Evolutionary conservation across 306 rosid genomes (phyloP).

Genomic region (Cicer arietinum): DNA sequence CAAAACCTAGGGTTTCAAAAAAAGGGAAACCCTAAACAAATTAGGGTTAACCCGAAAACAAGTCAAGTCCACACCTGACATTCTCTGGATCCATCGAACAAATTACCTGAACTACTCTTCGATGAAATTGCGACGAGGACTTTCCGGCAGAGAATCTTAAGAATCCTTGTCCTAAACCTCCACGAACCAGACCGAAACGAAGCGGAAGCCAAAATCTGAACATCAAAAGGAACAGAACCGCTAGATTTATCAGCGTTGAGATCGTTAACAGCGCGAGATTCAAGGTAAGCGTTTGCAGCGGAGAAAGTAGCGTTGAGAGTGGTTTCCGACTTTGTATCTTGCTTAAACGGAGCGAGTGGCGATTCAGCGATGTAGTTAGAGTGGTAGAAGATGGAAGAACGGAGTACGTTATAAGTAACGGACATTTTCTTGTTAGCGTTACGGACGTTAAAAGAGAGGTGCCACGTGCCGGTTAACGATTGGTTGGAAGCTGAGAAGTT

Average conservation of each 20-base stretch:
- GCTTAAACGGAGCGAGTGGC: slow-evolving; percentile 59
- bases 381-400: slow-evolving; percentile 47
- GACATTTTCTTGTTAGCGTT: slow-evolving; percentile 79
- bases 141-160: slow-evolving; percentile 64
- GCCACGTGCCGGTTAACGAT: slow-evolving; percentile 68
- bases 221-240: slow-evolving; percentile 58
- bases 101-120: slow-evolving; percentile 53
- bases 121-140: slow-evolving; percentile 51
- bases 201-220: slow-evolving; percentile 56
- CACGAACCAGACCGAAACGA: slow-evolving; percentile 74
- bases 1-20: slow-evolving; percentile 42
- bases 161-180: slow-evolving; percentile 63
- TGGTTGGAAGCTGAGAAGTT: slow-evolving; percentile 55
- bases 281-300: slow-evolving; percentile 48
- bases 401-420: slow-evolving; percentile 56
- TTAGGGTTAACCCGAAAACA: neutral
- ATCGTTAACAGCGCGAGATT: neutral
- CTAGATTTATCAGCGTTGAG: slow-evolving; percentile 48
- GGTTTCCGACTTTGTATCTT: slow-evolving; percentile 51
- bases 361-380: slow-evolving; percentile 43
- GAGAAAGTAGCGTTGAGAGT: slow-evolving; percentile 56
- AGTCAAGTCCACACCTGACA: slow-evolving; percentile 75
- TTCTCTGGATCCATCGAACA: slow-evolving; percentile 51
- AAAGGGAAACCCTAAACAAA: neutral
- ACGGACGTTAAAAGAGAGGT: slow-evolving; percentile 51